A percentile compares a stretch with the other conserved stretches of the same genome.
These are phyloP conservation scores for Podila horticola DNA, from an alignment of 192 early-diverging fungal species.

Conservation along the genomic window DNA sequence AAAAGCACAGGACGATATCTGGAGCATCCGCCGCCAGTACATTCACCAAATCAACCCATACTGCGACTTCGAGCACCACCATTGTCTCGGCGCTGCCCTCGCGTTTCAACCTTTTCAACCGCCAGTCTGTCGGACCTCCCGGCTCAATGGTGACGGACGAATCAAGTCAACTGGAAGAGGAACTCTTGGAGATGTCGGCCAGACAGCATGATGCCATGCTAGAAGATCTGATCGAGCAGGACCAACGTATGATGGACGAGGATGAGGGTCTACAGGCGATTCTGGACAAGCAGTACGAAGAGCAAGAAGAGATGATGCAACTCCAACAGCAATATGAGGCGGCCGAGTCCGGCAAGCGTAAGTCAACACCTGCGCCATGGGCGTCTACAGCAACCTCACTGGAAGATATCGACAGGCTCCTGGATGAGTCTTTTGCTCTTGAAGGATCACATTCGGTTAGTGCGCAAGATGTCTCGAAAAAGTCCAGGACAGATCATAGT, in stretches of 20 bases:
- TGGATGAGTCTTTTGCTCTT: slow-evolving; percentile 8
- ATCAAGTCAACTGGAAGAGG: slow-evolving; percentile 31
- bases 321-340: neutral
- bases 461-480: slow-evolving; percentile 16
- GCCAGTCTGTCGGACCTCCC: neutral
- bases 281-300: slow-evolving; percentile 18
- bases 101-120: slow-evolving; percentile 11
- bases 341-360: neutral
- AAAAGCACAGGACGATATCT: slow-evolving; percentile 33
- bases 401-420: slow-evolving; percentile 19
- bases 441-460: neutral
- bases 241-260: slow-evolving; percentile 21
- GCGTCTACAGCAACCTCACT: neutral
- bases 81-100: slow-evolving; percentile 20
- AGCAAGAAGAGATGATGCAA: slow-evolving; percentile 14
- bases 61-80: slow-evolving; percentile 32
- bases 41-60: slow-evolving; percentile 20
- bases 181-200: slow-evolving; percentile 44
- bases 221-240: slow-evolving; percentile 33
- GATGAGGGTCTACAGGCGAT: slow-evolving; percentile 18
- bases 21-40: slow-evolving; percentile 7
- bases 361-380: neutral
- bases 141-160: neutral
- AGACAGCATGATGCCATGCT: slow-evolving; percentile 39
- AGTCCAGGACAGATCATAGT: slow-evolving; percentile 9